A percentile compares a stretch with the other conserved stretches of the same genome.
These are phyloP conservation scores for Psophocarpus tetragonolobus DNA, from an alignment of 306 rosid genomes.

Conservation along the genomic window DNA sequence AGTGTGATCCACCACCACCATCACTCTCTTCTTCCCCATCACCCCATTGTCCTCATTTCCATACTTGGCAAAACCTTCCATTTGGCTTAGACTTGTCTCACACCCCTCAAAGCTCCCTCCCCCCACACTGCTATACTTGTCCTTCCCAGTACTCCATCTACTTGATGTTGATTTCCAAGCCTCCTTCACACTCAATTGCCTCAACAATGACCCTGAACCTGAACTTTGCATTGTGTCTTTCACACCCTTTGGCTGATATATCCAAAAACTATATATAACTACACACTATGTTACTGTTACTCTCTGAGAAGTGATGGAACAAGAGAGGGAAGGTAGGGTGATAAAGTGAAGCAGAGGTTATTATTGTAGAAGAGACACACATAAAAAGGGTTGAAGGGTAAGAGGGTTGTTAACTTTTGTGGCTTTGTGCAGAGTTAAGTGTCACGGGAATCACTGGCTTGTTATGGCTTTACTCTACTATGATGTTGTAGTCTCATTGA, in stretches of 20 bases:
- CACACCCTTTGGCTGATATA: constrained; percentile 25
- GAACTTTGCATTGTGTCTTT: constrained; percentile 49
- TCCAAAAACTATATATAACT: not conserved
- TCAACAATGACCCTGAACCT: constrained; percentile 52
- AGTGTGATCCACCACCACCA: constrained; percentile 80
- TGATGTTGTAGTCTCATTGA: constrained; percentile 19
- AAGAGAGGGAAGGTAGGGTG: constrained; percentile 16
- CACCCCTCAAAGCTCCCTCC: constrained; percentile 20
- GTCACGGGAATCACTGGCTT: constrained; percentile 68
- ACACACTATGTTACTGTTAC: too few relatives aligned
- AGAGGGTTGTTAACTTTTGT: constrained; percentile 28
- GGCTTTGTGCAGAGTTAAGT: constrained; percentile 39
- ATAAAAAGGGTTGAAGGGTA: not conserved
- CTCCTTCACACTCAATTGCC: constrained; percentile 63
- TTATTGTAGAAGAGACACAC: not conserved
- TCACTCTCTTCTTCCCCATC: constrained; percentile 67
- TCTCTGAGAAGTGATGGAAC: constrained; percentile 28
- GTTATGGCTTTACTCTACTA: constrained; percentile 43
- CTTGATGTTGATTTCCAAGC: constrained; percentile 65
- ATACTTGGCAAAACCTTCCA: constrained; percentile 56
- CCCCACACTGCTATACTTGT: constrained; percentile 16
- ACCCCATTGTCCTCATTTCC: constrained; percentile 45
- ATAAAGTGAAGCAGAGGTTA: not conserved
- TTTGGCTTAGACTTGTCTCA: constrained; percentile 49
- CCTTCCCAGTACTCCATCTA: constrained; percentile 58